These are phyloP conservation scores for Acacia crassicarpa DNA, from an alignment of 306 rosid species.

Conservation along the genomic window DNA sequence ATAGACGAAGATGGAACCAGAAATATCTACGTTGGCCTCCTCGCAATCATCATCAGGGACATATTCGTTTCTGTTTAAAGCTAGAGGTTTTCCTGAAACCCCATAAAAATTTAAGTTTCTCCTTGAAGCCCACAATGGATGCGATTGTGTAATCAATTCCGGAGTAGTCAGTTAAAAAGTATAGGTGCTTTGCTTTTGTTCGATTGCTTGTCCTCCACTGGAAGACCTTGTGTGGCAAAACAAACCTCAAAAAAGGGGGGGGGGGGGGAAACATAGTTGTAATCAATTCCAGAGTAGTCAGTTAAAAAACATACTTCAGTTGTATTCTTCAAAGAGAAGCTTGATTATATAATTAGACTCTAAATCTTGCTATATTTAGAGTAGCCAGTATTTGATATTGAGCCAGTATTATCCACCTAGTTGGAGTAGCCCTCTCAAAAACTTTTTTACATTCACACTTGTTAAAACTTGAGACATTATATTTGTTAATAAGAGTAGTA, in stretches of 20 bases:
- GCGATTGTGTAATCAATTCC: background rate
- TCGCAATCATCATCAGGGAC: conserved; percentile 2
- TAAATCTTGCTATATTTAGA: no score
- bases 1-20: background rate
- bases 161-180: background rate
- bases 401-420: no score
- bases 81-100: background rate
- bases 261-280: background rate
- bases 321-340: background rate
- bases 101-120: background rate
- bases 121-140: background rate
- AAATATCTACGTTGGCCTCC: conserved; percentile 5
- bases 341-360: no score
- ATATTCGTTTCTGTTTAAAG: background rate
- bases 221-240: background rate
- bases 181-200: background rate
- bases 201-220: background rate
- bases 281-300: background rate
- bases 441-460: no score
- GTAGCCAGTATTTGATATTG: no score
- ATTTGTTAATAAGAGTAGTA: no score
- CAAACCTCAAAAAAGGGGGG: background rate
- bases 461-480: no score
- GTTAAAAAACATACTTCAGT: background rate
- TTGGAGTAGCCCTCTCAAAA: no score